Base-by-base conservation (phyloP, 2,329 filamentous ascomycete species). In the Sarocladium strictum region DNA sequence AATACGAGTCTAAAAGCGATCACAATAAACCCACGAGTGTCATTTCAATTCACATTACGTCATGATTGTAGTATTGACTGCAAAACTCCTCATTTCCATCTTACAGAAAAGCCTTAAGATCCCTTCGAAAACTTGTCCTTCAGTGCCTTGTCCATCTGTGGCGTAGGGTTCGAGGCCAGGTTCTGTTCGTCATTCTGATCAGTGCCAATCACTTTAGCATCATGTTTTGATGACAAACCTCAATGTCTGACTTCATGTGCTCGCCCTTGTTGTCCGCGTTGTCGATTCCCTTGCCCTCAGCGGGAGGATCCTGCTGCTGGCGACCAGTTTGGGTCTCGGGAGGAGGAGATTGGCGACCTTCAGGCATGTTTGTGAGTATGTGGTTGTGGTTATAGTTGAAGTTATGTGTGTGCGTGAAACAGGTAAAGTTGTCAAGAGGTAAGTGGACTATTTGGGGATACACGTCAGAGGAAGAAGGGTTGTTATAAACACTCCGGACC, bases 311-410 rank as follows among this genome's bases (percentile, higher is more conserved):
- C 59, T 81, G 73, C 56, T 82, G 71, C 73, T 94, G 89, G 54
- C 75, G 71, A 57, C 81, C 85, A 35, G 77, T 73, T 72, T 90
- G 88, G 61, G 69, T 67, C 73, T 89, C 84, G 26, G 89, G 88
- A 53, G 84, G 74, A 58, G 90, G 91, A 29, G 90, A 96, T 72
- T 96, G 81, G 66, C 85, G 85, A 68, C 89, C 87, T 71, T 80
- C 71, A 65, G 87, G 85, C 87, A 90, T 90, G 64, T 60, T 84
- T 60, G 57, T 58, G 60, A 32, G 62, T 64, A 60, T 69, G 59
- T 61, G 57, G 51, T 53, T 53, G 43, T 49, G 24, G 27, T 29
- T 49, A 5, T 4, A 26, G 23, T 45, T n/a, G 17, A 41, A 41
- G 32, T 33, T 33, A 33, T 33, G 32, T 11, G 37, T n/a, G 21